phyloP scores from a whole-genome alignment of 1,284 basidiomycete species.

The Fomitopsis schrenkii region DNA sequence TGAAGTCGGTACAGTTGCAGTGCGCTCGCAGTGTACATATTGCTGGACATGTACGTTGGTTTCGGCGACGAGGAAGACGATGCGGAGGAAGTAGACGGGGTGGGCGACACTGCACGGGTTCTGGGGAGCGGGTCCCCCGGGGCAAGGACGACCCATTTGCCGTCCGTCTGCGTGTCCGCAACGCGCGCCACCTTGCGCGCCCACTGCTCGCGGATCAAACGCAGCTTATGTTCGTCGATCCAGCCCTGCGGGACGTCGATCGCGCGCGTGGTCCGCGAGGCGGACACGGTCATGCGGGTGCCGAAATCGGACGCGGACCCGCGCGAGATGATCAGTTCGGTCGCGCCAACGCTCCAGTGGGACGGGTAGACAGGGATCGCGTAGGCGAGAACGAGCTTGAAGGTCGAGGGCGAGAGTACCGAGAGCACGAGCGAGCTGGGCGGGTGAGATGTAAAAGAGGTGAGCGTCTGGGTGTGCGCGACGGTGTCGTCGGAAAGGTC shows the following conservation, averaged over 20 bases:
- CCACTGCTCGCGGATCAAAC: slow-evolving; percentile 69
- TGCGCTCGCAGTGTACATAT: slow-evolving; percentile 44
- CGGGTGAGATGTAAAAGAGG: slow-evolving; percentile 70
- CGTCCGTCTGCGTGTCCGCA: slow-evolving; percentile 71
- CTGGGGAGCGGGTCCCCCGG: slow-evolving; percentile 32
- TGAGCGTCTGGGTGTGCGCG: slow-evolving; percentile 56
- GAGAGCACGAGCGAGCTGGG: slow-evolving; percentile 71
- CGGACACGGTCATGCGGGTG: slow-evolving; percentile 21
- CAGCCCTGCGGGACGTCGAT: slow-evolving; percentile 68
- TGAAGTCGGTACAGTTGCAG: slow-evolving; percentile 72
- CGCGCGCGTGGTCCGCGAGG: slow-evolving; percentile 60
- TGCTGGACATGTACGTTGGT: slow-evolving; percentile 26
- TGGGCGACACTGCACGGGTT: slow-evolving; percentile 4
- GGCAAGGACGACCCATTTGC: slow-evolving; percentile 79
- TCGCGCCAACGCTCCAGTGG: slow-evolving; percentile 77
- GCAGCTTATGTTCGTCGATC: slow-evolving; percentile 62
- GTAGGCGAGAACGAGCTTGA: slow-evolving; percentile 71
- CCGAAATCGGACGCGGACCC: neutral
- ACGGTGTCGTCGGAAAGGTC: slow-evolving; percentile 51
- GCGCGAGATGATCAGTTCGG: slow-evolving; percentile 63
- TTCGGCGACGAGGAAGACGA: slow-evolving; percentile 22
- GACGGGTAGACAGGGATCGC: slow-evolving; percentile 72
- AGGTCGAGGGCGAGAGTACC: slow-evolving; percentile 47
- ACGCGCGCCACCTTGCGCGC: slow-evolving; percentile 64
- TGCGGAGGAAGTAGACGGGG: slow-evolving; percentile 10